Base-by-base conservation (phyloP, 371 early-diverging fungal genomes). In the Rhizomucor pusillus region DNA sequence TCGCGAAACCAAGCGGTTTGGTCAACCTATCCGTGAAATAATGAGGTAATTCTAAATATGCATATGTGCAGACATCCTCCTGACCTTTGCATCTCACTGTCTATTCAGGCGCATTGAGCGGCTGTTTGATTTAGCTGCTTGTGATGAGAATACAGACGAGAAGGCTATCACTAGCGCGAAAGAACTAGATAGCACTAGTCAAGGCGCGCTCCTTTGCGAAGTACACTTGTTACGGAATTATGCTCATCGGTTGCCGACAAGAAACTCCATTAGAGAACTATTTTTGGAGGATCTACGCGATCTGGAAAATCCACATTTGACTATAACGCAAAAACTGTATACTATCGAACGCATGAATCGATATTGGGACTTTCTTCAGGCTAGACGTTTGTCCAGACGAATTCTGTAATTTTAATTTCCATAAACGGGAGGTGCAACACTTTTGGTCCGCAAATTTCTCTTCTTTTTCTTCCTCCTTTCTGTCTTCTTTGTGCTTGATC, bases 131-230 rank as follows among this genome's bases (percentile, higher is more conserved):
- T 47, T 67, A 16, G 55, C 67, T 24, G 55, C 57, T 19, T 36
- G 54, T 2, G 48, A 58, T 22, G 55, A 54, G 2, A 45, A 33
- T 16, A 16, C 55, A 3, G 25, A 59, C 50, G 56, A 57, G 40
- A 51, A 77, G 41, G 71, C 39, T 76, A 51, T 65, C 3, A 29
- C 5, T 7, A 29, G 29, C 29, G 7, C 7, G 29, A 29, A 29
- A 29, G 29, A 29, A 29, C 29, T 82, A 5, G 65, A 81, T 22
- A 88, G 84, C 57, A 75, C 73, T 52, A 77, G 87, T 0, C 85
- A 90, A 52, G 90, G 92, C 14, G 73, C 87, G 33, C 61, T 91
- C 22, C 68, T 91, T 14, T 87, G 87, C 43, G 90, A 91, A 48
- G 67, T 81, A n/a, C 78, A 79, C 51, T 66, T 85, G 29, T 75